These are phyloP conservation scores for Nannochloropsis oceanica DNA, from an alignment of 108 stramenopile species.

Conservation along the genomic window DNA sequence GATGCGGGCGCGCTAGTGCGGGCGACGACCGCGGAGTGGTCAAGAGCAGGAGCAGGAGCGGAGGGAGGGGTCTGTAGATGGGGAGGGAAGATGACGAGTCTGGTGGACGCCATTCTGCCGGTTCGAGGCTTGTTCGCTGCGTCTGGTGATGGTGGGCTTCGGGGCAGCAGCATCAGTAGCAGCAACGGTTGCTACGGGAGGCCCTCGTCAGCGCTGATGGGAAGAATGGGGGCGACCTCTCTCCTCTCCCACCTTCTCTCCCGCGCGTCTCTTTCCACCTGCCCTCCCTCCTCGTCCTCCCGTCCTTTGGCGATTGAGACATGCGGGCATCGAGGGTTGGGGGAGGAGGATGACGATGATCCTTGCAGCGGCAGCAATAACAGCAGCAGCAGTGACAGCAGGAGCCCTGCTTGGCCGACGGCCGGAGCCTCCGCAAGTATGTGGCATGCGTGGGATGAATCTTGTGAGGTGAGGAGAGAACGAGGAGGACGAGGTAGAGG, in stretches of 20 bases:
- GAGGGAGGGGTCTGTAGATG: neutral
- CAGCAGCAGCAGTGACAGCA: neutral
- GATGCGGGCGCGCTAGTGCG: neutral
- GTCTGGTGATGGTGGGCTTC: neutral
- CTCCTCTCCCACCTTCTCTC: neutral
- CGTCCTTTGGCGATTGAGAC: neutral
- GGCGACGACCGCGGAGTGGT: neutral
- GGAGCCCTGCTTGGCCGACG: neutral
- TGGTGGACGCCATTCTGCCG: neutral
- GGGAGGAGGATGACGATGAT: neutral
- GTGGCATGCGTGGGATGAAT: neutral
- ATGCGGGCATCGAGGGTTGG: neutral
- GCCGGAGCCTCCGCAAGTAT: neutral
- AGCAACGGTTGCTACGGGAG: neutral
- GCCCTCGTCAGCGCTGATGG: neutral
- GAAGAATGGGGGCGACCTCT: neutral
- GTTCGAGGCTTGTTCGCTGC: neutral
- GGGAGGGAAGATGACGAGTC: neutral
- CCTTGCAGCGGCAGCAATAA: neutral
- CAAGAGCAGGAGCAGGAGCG: neutral
- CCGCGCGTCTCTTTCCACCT: neutral
- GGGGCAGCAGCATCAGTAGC: neutral
- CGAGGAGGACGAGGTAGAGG: neutral
- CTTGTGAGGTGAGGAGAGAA: neutral
- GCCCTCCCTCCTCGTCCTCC: neutral